Evolutionary conservation across 192 early-diverging fungal species (phyloP).

Genomic region (Umbelopsis isabellina): DNA sequence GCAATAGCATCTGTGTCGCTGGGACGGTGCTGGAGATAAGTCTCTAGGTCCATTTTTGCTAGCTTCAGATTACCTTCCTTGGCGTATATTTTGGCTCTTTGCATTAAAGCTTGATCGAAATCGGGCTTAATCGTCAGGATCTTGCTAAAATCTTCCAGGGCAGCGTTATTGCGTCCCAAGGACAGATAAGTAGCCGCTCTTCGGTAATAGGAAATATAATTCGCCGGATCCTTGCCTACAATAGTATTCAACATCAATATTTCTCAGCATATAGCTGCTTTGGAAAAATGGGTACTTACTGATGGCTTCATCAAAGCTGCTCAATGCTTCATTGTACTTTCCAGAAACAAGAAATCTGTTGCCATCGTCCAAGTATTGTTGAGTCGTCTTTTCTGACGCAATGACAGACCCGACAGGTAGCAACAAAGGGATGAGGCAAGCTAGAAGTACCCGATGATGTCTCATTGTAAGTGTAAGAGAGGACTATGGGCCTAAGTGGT

Average conservation of each 20-base stretch:
- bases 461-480: constrained; percentile 23
- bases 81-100: constrained; percentile 72
- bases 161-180: constrained; percentile 70
- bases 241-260: not conserved
- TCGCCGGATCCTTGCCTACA: constrained; percentile 72
- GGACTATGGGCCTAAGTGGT: too few relatives aligned
- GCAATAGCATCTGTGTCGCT: constrained; percentile 42
- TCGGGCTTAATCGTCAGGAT: constrained; percentile 82
- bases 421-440: constrained; percentile 31
- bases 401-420: constrained; percentile 12
- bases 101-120: constrained; percentile 76
- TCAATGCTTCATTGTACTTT: constrained; percentile 62
- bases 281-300: constrained; percentile 38
- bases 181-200: constrained; percentile 83
- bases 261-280: not conserved
- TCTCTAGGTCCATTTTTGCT: constrained; percentile 65
- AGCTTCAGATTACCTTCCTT: constrained; percentile 68
- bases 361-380: constrained; percentile 50
- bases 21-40: constrained; percentile 37
- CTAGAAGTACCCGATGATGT: constrained; percentile 27
- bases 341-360: constrained; percentile 42
- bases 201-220: constrained; percentile 88
- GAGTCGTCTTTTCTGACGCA: constrained; percentile 34
- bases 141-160: constrained; percentile 80
- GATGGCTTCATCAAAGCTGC: constrained; percentile 67